Evolutionary conservation across 2,329 filamentous ascomycete genomes (phyloP), one percentile per base, ranked within the genome.

Genomic region (Colletotrichum chlorophyti): DNA sequence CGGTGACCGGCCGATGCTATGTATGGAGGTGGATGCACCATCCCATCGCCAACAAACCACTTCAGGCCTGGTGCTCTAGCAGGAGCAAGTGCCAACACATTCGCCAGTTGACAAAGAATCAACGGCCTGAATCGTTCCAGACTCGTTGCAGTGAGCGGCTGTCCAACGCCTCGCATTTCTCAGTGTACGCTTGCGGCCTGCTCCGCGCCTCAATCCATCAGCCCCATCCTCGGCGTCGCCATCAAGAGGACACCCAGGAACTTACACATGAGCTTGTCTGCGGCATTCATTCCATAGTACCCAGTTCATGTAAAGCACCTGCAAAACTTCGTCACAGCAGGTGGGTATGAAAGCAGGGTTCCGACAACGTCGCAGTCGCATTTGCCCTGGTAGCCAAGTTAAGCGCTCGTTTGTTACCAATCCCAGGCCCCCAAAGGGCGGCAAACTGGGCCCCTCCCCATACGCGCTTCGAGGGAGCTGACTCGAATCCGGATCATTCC

Each of bases 141-240:
- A n/a, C n/a, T 14, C 21, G 37, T 14, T n/a, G 31, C 32, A 10
- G 11, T 11, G 31, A 47, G 31, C 31, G 21, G 31, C 45, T 47
- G 31, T 23, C 21, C 24, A 26, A 19, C 21, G 23, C 32, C 45
- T 37, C 42, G 15, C 15, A n/a, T n/a, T n/a, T 37, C 12, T 2
- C 7, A 37, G 34, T 37, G 15, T 34, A 27, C 24, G 51, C 51
- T 49, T 55, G 29, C 55, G 43, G 55, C 55, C 43, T 54, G 41
- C 49, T 54, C 55, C 43, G 43, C 23, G 32, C 19, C 26, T 43
- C 42, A 55, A 37, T 51, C 50, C 26, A 15, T 54, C 35, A 55
- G 51, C 51, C 43, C 45, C 43, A 40, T 14, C n/a, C n/a, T n/a
- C n/a, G n/a, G n/a, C n/a, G n/a, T n/a, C n/a, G n/a, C n/a, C n/a